Evolutionary conservation across 2,329 filamentous ascomycete genomes (phyloP).

Genomic region (Aspergillus piperis): DNA sequence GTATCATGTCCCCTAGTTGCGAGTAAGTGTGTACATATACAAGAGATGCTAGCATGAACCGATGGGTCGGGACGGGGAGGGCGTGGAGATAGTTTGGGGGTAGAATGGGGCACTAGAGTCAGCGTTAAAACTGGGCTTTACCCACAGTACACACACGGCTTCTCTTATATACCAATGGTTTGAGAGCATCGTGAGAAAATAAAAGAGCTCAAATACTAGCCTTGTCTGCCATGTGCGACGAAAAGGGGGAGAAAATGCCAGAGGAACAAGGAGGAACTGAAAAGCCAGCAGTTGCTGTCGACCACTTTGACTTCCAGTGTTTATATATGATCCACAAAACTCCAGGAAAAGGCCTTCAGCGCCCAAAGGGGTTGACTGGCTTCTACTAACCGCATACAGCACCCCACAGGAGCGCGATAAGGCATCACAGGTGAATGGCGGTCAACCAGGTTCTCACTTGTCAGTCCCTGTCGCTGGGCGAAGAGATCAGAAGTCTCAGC

Average conservation of each 20-base stretch:
- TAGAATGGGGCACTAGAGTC: neutral
- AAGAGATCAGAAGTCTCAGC: neutral
- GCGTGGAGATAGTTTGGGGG: neutral
- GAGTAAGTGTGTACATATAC: neutral
- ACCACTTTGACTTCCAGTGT: neutral
- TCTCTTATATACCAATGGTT: neutral
- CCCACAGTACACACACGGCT: neutral
- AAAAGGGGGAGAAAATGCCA: neutral
- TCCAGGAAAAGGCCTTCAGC: neutral
- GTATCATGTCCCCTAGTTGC: neutral
- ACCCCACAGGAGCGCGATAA: slow-evolving; percentile 28
- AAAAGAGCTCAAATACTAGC: neutral
- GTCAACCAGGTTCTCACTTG: slow-evolving; percentile 2
- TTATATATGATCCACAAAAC: neutral
- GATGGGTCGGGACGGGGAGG: slow-evolving; percentile 1
- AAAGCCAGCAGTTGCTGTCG: neutral
- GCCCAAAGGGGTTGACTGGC: neutral
- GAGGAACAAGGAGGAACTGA: neutral
- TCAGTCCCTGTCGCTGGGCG: neutral
- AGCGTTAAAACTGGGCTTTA: neutral
- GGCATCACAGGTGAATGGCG: slow-evolving; percentile 24
- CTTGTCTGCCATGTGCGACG: neutral
- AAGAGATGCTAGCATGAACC: neutral
- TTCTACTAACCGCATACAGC: neutral
- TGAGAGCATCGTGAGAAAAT: neutral